Base-by-base conservation (phyloP, 2,329 filamentous ascomycete genomes). In the Coniochaeta ligniaria region DNA sequence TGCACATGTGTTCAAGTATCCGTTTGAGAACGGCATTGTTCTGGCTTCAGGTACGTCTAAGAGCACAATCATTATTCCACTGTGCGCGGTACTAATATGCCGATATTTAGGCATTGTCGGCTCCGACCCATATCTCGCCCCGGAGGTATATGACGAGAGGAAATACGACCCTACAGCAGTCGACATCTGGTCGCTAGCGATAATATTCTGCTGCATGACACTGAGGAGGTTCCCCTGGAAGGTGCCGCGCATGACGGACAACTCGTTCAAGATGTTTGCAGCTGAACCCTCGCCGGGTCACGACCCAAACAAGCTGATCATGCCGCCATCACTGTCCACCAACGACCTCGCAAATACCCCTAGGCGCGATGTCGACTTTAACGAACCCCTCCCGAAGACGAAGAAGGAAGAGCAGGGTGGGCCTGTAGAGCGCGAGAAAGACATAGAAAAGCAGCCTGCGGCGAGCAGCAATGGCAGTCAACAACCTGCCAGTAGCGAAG, bases 171-270 rank as follows among this genome's bases (percentile, higher is more conserved):
- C 95, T 1, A 90, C 93, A 63, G 91, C 92, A 7, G 91, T 94
- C 1, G 95, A 99, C 75, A 92, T 99, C 62, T 99, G 95, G 95
- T 99, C 95, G 12, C 80, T 99, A 62, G 95, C 94, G 20, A 99
- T 99, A 67, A 98, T 99, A 60, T 99, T 94, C 76, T 98, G 95
- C 75, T 99, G 95, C 79, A 99, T 99, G 95, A 95, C 92, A 6
- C 80, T 99, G 47, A 85, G 95, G 24, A 82, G 95, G 38, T 99
- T 99, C 71, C 95, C 95, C 0, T 99, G 95, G 95, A 99, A 99
- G 77, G 87, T 96, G 38, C 95, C 95, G 5, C 86, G 93, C 45
- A 78, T 92, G 72, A 91, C 91, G 3, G 95, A 99, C 73, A 98
- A 96, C 73, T 96, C 92, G 0, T 99, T 91, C 76, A 93, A 94